Evolutionary conservation across 116 monocot species (phyloP), one percentile per base, ranked within the genome.

Genomic region (Cymodocea nodosa): DNA sequence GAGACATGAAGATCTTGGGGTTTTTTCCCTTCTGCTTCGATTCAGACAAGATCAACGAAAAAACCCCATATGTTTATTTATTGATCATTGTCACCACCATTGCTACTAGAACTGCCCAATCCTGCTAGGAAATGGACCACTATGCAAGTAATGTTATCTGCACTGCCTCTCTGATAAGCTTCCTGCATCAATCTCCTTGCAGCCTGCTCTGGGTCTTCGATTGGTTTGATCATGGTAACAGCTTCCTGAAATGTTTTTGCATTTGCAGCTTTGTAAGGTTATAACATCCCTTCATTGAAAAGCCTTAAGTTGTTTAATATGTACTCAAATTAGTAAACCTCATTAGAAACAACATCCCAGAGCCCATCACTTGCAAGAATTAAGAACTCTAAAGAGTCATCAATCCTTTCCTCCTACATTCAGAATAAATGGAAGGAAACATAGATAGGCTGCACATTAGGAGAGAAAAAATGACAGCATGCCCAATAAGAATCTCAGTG

Each of bases 361-460:
- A 93, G 81, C 4, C 93, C 93, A 63, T 93, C 93, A 50, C 93
- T 93, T 10, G 93, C 93, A 54, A 93, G 83, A 64, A 93, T 89
- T 39, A 93, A 89, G 64, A 93, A 93, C 56, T 93, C 93, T 16
- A 93, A 78, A 59, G 93, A 83, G 23, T 76, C 79, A 66, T 93
- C 93, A 10, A 93, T 70, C 17, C 76, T 68, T 67, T 86, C 89
- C 66, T 93, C 93, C 93, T 93, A 72, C 68, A 50, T 6, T 51
- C 13, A 22, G 20, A 66, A 17, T 15, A 30, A 35, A 60, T 35
- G 7, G 34, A 13, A 17, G 16, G 5, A 34, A 60, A 30, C 30
- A 60, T 60, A 16, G 0, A 57, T 8, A 20, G 8, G 57, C 11
- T 57, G 20, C 57, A 20, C 24, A 23, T 57, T 24, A 24, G 57